These are phyloP conservation scores for Leptographium radiaticola DNA, from an alignment of 2,329 filamentous ascomycete species.

Conservation along the genomic window DNA sequence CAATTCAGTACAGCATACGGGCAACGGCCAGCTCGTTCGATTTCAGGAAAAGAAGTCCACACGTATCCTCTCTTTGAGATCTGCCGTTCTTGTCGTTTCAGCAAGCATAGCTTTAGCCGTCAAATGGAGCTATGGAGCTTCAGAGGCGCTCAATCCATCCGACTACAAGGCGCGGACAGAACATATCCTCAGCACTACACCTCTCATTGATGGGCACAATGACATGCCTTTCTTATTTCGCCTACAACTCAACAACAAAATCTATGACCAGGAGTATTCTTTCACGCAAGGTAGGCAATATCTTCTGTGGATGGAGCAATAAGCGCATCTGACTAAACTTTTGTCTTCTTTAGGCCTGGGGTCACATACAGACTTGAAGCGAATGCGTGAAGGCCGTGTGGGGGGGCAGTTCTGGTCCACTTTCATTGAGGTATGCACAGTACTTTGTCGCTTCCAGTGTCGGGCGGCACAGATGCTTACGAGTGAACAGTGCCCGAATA, in stretches of 20 bases:
- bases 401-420: constrained; percentile 19
- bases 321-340: background rate
- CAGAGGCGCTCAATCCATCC: background rate
- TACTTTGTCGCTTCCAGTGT: background rate
- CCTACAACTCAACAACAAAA: constrained; percentile 17
- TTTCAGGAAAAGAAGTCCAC: background rate
- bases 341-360: background rate
- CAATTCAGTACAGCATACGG: background rate
- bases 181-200: background rate
- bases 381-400: constrained; percentile 17
- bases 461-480: background rate
- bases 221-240: constrained; percentile 19
- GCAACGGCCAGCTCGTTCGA: background rate
- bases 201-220: constrained; percentile 19
- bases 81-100: background rate
- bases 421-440: background rate
- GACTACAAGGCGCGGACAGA: background rate
- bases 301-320: background rate
- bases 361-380: constrained; percentile 15
- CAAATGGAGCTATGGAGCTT: background rate
- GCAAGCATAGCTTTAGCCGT: background rate
- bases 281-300: background rate
- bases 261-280: constrained; percentile 9
- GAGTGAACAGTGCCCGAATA: background rate
- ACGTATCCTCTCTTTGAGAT: background rate